Evolutionary conservation across 1,139 yeast species (phyloP).

Genomic region (Blastobotrys capitulatus): DNA sequence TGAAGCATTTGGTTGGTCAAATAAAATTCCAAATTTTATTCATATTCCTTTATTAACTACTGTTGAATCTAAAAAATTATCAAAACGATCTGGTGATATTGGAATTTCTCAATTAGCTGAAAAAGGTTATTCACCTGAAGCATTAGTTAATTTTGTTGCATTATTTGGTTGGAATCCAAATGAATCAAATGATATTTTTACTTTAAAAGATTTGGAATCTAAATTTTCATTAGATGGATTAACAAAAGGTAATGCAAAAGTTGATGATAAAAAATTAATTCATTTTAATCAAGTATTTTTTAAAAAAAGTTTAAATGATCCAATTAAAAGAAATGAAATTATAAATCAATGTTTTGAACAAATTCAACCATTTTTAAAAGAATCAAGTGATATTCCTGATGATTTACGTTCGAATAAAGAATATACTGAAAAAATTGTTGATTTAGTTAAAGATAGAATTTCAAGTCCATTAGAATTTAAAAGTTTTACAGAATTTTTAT

Average conservation of each 20-base stretch:
- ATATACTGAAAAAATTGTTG: conserved; percentile 19
- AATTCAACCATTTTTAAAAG: conserved; percentile 7
- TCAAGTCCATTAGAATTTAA: conserved; percentile 21
- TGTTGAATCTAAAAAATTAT: conserved; percentile 66
- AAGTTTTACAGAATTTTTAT: conserved; percentile 18
- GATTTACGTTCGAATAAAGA: conserved; percentile 9
- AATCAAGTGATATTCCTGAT: conserved; percentile 15
- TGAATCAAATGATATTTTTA: conserved; percentile 63
- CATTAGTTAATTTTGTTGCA: conserved; percentile 80
- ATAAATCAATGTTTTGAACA: conserved; percentile 16
- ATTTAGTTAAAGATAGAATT: conserved; percentile 18
- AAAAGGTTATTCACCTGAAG: conserved; percentile 73
- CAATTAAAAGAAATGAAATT: conserved; percentile 16
- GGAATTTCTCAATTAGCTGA: conserved; percentile 57
- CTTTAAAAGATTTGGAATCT: conserved; percentile 47
- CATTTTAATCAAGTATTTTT: conserved; percentile 69
- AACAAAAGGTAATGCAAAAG: conserved; percentile 92
- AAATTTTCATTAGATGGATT: conserved; percentile 56
- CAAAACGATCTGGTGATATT: conserved; percentile 80
- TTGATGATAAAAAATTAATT: conserved; percentile 66
- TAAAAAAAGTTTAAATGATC: conserved; percentile 26
- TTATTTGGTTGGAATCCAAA: conserved; percentile 85
- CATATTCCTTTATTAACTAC: conserved; percentile 88
- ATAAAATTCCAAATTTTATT: conserved; percentile 57
- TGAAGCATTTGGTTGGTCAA: conserved; percentile 77